phyloP scores from a whole-genome alignment of 345 rosid genomes.

The Adansonia digitata region DNA sequence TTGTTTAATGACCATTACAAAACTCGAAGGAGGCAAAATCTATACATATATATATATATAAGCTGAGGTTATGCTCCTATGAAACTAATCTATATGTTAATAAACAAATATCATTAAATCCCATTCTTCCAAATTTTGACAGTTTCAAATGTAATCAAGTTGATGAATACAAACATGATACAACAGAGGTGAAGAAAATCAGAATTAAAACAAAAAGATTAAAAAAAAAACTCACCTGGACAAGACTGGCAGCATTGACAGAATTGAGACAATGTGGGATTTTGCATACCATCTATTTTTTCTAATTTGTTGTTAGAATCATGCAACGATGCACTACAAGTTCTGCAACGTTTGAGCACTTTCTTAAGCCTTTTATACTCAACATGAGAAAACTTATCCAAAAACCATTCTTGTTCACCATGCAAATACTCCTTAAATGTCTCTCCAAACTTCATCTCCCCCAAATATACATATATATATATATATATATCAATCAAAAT shows the following conservation, averaged over 20 bases:
- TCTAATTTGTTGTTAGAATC: slow-evolving; percentile 21
- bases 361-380: slow-evolving; percentile 85
- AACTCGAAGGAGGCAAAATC: background rate
- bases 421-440: slow-evolving; percentile 66
- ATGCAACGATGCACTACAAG: slow-evolving; percentile 33
- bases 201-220: no score
- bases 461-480: no score
- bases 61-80: background rate
- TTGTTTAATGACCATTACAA: background rate
- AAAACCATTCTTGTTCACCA: slow-evolving; percentile 58
- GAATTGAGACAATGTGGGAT: slow-evolving; percentile 3
- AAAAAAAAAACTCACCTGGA: slow-evolving; percentile 36
- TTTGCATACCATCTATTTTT: slow-evolving; percentile 22
- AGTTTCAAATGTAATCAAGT: background rate
- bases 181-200: background rate
- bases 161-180: background rate
- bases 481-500: background rate
- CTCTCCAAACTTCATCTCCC: slow-evolving; percentile 83
- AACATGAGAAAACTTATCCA: slow-evolving; percentile 64
- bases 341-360: slow-evolving; percentile 68
- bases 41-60: background rate
- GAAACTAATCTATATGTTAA: background rate
- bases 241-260: slow-evolving; percentile 62
- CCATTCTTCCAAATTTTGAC: background rate
- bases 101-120: background rate